Conservation (phyloP, 2,329 filamentous ascomycete species). For the Curvularia hawaiiensis region DNA sequence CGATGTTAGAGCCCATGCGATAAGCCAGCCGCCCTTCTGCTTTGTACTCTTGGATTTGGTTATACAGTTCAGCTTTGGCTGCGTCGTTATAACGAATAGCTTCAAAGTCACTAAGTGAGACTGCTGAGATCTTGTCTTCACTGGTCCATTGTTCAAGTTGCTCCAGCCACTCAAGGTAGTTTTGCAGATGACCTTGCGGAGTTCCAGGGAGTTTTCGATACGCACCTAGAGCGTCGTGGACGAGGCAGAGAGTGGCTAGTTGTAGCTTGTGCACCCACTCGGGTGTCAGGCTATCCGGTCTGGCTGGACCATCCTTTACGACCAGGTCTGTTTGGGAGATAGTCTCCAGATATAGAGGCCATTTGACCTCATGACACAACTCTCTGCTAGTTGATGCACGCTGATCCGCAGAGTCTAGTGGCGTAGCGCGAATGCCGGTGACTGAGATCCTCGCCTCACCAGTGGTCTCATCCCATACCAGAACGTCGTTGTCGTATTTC, state of each 20-base stretch:
- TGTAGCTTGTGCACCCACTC: slow-evolving; percentile 3
- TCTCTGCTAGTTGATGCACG: background rate
- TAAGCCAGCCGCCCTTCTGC: slow-evolving; percentile 3
- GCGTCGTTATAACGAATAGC: background rate
- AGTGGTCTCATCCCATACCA: background rate
- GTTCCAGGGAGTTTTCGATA: background rate
- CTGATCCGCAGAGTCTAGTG: slow-evolving; percentile 2
- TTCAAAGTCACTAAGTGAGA: background rate
- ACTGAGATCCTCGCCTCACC: background rate
- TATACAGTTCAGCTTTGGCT: slow-evolving; percentile 2
- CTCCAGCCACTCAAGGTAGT: slow-evolving; percentile 1
- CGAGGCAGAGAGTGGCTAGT: slow-evolving; percentile 5
- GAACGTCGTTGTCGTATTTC: slow-evolving; percentile 4
- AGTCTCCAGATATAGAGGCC: background rate
- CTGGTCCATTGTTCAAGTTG: slow-evolving; percentile 1
- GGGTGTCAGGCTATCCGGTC: background rate
- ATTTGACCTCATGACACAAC: slow-evolving; percentile 4
- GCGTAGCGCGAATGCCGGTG: slow-evolving; percentile 3
- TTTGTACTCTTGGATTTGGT: slow-evolving; percentile 1
- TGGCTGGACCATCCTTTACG: background rate
- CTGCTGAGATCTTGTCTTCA: slow-evolving; percentile 3
- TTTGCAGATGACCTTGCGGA: background rate
- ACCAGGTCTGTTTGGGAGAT: background rate
- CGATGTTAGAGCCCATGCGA: background rate
- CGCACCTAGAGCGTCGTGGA: slow-evolving; percentile 1